These are phyloP conservation scores for Xanthoconium purpureum DNA, from an alignment of 768 basidiomycete species.

Conservation along the genomic window DNA sequence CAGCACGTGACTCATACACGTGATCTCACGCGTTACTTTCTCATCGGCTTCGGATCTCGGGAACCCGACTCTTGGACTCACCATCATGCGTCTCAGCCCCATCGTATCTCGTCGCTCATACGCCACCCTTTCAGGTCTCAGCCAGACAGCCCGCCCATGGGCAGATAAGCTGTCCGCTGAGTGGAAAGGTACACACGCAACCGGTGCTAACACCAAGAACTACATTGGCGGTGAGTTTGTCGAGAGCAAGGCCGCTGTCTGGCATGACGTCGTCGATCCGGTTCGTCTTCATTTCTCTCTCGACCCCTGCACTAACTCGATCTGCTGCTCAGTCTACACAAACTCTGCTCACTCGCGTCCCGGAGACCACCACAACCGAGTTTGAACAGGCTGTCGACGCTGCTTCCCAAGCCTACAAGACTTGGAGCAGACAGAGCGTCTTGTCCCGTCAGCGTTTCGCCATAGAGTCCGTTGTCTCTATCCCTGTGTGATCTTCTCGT, in stretches of 20 bases:
- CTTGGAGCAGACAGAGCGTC: slow-evolving; percentile 85
- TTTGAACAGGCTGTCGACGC: slow-evolving; percentile 82
- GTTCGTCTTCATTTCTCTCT: slow-evolving; percentile 44
- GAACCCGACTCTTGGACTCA: neutral
- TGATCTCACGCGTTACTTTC: slow-evolving; percentile 4
- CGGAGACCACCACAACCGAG: slow-evolving; percentile 79
- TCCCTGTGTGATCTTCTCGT: neutral
- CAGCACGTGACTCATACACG: slow-evolving; percentile 18
- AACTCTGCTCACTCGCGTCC: slow-evolving; percentile 82
- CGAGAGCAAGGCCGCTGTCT: slow-evolving; percentile 72
- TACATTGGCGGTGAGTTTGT: slow-evolving; percentile 89
- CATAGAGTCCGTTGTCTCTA: slow-evolving; percentile 64
- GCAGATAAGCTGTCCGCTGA: slow-evolving; percentile 68
- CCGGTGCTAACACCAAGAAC: slow-evolving; percentile 87
- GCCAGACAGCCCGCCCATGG: slow-evolving; percentile 51
- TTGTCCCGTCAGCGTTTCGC: slow-evolving; percentile 85
- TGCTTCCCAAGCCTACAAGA: slow-evolving; percentile 80
- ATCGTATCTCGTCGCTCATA: slow-evolving; percentile 34
- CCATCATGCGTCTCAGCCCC: slow-evolving; percentile 18
- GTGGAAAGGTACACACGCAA: slow-evolving; percentile 86
- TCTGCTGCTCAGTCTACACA: slow-evolving; percentile 69
- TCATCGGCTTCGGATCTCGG: slow-evolving; percentile 11
- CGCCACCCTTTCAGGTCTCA: slow-evolving; percentile 50
- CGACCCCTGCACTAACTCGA: neutral
- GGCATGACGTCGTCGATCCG: slow-evolving; percentile 88